Evolutionary conservation across 805 yeast genomes (phyloP), one percentile per base, ranked within the genome.

Genomic region (Yamadazyma phyllophila): DNA sequence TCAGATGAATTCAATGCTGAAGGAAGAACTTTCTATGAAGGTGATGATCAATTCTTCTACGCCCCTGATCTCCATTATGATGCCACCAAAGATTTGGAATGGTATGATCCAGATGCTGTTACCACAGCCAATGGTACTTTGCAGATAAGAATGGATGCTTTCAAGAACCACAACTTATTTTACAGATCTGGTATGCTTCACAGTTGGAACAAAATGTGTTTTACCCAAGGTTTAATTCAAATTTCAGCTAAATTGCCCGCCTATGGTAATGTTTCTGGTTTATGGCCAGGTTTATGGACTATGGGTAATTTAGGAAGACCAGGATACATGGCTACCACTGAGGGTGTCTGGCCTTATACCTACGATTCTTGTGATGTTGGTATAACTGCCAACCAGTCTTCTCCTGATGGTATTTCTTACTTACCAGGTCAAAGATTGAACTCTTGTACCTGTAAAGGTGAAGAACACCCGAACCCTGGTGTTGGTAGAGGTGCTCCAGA

Each of bases 401-500:
- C 70, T 0, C 66, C 71, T 2, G 73, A 68, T 53, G 73, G 73
- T 12, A 67, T 68, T 39, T 65, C 70, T 10, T 67, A 65, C 48
- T 60, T 67, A 45, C 73, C 73, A 13, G 73, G 73, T 29, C 73
- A 68, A 49, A 58, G 55, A 37, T 57, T 68, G 36, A 66, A 59
- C 47, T 24, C 34, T 27, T 68, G 73, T 53, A 65, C 70, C 4
- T 68, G 73, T 51, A 53, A 57, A 15, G 70, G 70, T 2, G 63
- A 56, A 47, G 68, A 64, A 36, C 73, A 68, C 48, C 73, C 73
- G 13, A 68, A 66, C 50, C 53, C 56, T 7, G 73, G 73, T 11
- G 55, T 53, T 14, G 73, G 66, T 7, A 59, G 73, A 51, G 73
- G 73, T 27, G 73, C 73, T 0, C 73, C 73, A 8, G 97, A 90